Evolutionary conservation across 2,329 filamentous ascomycete genomes (phyloP), one percentile per base, ranked within the genome.

Genomic region (Cordyceps pruinosa): DNA sequence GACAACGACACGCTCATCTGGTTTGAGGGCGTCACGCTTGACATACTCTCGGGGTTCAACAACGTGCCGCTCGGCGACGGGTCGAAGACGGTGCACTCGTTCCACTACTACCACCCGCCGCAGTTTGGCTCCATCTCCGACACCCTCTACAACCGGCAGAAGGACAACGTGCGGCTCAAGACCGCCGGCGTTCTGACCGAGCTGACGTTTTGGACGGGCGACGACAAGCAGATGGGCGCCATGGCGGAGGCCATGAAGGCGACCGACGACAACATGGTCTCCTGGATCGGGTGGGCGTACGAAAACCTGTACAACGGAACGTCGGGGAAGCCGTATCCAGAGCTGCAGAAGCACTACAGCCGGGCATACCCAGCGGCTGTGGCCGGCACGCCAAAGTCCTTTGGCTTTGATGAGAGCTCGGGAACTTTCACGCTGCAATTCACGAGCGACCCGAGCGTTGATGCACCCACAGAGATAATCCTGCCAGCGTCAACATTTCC

Each of bases 221-320:
- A 60, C 45, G 56, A 58, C 10, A 56, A 56, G 45, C 59, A 62
- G 25, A 61, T 62, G 59, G 45, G 41, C 17, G 21, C 30, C 19
- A 55, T 62, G 15, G 56, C 39, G 10, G 59, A 62, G 8, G 61
- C 59, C 26, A 46, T 62, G 56, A 32, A 47, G 32, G 61, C 61
- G 1, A 57, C 59, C 7, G 61, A 62, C 39, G 58, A 50, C 23
- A 47, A 51, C 58, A 61, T 62, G 59, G 45, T 62, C 5, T 62
- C 61, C 5, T 62, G 61, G 61, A 58, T 61, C 12, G 61, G 61
- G 23, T 61, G 61, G 61, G 61, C 61, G 13, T 62, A 62, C 41
- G 61, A 61, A 47, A 62, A 62, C 26, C 58, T 62, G 13, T 62
- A 62, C 51, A 41, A 61, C 25, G 58, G 59, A 42, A 47, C 58